Evolutionary conservation across 352 stramenopile species (phyloP).

Genomic region (Phytophthora cryptogea): DNA sequence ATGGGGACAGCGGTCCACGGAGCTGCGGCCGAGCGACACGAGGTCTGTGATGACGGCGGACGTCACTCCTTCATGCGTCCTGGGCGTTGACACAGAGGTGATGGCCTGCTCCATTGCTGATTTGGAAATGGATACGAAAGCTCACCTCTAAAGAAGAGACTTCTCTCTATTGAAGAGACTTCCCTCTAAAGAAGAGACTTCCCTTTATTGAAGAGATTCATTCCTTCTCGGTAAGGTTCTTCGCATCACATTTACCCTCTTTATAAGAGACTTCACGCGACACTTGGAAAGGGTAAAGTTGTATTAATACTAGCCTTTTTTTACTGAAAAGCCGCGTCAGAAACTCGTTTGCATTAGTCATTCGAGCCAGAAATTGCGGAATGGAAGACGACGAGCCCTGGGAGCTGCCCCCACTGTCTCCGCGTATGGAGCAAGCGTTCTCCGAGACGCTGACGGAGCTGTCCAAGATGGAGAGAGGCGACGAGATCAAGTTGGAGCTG

Average conservation of each 20-base stretch:
- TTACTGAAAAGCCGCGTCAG: neutral
- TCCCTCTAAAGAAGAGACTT: constrained; percentile 14
- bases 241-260: neutral
- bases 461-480: constrained; percentile 19
- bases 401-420: constrained; percentile 24
- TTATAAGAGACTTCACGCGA: neutral
- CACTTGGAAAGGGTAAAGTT: neutral
- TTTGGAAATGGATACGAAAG: constrained; percentile 3
- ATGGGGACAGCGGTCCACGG: constrained; percentile 25
- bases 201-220: neutral
- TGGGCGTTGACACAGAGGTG: constrained; percentile 3
- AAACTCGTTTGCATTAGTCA: too few species aligned
- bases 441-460: constrained; percentile 17
- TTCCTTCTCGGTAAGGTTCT: neutral
- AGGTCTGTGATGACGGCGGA: constrained; percentile 28
- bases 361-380: neutral
- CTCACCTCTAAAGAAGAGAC: too few species aligned
- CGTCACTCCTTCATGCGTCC: constrained; percentile 34
- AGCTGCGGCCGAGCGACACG: constrained; percentile 23
- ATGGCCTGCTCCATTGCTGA: constrained; percentile 25
- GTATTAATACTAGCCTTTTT: neutral
- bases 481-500: constrained; percentile 19
- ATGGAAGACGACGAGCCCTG: constrained; percentile 7
- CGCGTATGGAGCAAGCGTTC: constrained; percentile 22
- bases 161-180: too few species aligned